A percentile compares a stretch with the other conserved stretches of the same genome.
These are phyloP conservation scores for Byssothecium circinans DNA, from an alignment of 2,329 filamentous ascomycete genomes.

Conservation along the genomic window DNA sequence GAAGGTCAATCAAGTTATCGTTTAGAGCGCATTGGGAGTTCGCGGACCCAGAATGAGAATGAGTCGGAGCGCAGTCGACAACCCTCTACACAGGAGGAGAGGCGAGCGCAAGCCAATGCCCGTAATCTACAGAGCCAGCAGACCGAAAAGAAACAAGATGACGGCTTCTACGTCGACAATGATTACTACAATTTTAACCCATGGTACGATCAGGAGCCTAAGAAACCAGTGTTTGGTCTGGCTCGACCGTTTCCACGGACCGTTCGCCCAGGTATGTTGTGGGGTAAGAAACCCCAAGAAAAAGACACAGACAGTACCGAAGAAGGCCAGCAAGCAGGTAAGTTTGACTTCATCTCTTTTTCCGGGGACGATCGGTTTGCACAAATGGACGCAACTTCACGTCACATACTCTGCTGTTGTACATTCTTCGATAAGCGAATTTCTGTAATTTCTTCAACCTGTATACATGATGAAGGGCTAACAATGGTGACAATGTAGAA, in stretches of 20 bases:
- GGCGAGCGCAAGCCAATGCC: slow-evolving; percentile 1
- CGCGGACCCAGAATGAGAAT: no score
- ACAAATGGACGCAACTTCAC: not conserved
- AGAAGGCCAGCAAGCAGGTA: slow-evolving; percentile 16
- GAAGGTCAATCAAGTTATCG: not conserved
- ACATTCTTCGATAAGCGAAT: not conserved
- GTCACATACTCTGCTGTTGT: not conserved
- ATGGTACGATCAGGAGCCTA: slow-evolving; percentile 55
- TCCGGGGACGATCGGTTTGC: not conserved
- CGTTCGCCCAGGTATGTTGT: slow-evolving; percentile 54
- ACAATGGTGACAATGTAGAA: not conserved
- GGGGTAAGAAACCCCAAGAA: slow-evolving; percentile 49
- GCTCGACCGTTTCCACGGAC: slow-evolving; percentile 59
- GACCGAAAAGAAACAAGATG: slow-evolving; percentile 30
- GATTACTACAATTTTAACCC: slow-evolving; percentile 58
- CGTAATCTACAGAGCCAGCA: slow-evolving; percentile 11
- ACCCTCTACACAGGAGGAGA: not conserved
- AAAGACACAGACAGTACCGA: slow-evolving; percentile 34
- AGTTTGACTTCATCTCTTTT: slow-evolving; percentile 1
- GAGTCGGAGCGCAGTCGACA: not conserved
- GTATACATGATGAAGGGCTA: not conserved
- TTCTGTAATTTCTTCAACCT: no score
- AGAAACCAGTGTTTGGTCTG: slow-evolving; percentile 58
- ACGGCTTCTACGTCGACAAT: slow-evolving; percentile 49
- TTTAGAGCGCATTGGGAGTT: not conserved